These are phyloP conservation scores for Ichthyophthirius multifiliis DNA, from an alignment of 169 alveolate species.

Conservation along the genomic window DNA sequence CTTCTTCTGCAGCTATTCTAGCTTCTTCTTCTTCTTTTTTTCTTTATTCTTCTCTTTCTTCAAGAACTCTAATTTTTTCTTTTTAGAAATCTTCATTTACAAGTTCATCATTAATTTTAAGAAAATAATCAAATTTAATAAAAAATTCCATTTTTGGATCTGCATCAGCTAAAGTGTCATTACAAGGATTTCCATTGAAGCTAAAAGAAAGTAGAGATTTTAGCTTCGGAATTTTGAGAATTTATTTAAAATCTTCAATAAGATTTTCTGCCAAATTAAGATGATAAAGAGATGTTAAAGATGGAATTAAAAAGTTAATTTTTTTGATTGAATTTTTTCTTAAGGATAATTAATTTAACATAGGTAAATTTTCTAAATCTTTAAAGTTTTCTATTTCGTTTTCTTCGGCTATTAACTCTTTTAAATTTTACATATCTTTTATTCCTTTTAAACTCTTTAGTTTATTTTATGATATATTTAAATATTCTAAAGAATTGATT, in stretches of 20 bases:
- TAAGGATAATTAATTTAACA: not conserved
- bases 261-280: not conserved
- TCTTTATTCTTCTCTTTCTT: constrained; percentile 1
- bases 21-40: constrained; percentile 7
- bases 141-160: not conserved
- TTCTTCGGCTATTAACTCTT: not conserved
- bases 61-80: not conserved
- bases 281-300: not conserved
- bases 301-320: not conserved
- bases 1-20: not conserved
- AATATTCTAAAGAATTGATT: not conserved
- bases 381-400: not conserved
- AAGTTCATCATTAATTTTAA: not conserved
- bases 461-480: not conserved
- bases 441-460: not conserved
- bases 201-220: not conserved
- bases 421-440: not conserved
- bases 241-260: not conserved
- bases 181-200: not conserved
- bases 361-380: constrained; percentile 1
- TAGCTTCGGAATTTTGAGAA: not conserved
- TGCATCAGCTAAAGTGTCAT: not conserved
- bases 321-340: not conserved
- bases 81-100: not conserved
- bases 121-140: not conserved